Evolutionary conservation across 2,329 filamentous ascomycete genomes (phyloP).

Genomic region (Reticulascus tulasneorum): DNA sequence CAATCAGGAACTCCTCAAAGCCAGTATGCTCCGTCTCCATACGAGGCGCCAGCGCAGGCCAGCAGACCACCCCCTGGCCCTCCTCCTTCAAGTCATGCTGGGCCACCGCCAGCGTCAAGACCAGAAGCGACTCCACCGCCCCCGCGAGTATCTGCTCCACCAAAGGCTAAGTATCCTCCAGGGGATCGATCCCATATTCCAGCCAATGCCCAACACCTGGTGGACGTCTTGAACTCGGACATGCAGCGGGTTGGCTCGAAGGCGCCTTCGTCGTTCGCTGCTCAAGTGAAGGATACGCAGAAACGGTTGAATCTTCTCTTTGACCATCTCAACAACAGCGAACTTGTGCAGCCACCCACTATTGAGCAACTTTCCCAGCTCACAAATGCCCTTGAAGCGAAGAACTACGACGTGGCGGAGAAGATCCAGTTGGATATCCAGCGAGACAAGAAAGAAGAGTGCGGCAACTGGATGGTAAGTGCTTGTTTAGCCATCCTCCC

Average conservation of each 20-base stretch:
- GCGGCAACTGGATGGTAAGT: conserved; percentile 83
- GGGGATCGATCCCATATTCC: conserved; percentile 92
- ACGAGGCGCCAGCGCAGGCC: conserved; percentile 33
- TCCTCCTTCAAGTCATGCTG: conserved; percentile 32
- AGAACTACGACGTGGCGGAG: conserved; percentile 65
- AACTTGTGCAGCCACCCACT: conserved; percentile 78
- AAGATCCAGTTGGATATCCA: conserved; percentile 72
- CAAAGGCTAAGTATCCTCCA: conserved; percentile 67
- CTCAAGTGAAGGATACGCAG: conserved; percentile 89
- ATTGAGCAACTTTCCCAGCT: conserved; percentile 63
- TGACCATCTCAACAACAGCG: conserved; percentile 94
- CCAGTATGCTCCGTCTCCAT: conserved; percentile 60
- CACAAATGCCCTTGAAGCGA: conserved; percentile 61
- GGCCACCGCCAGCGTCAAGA: conserved; percentile 18
- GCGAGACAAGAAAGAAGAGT: conserved; percentile 73
- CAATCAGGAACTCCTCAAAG: conserved; percentile 42
- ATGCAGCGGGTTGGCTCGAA: conserved; percentile 85
- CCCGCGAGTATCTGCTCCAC: conserved; percentile 44
- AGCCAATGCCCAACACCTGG: conserved; percentile 67
- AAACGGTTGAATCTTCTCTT: conserved; percentile 92
- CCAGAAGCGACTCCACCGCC: conserved; percentile 41
- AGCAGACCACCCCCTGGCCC: conserved; percentile 33
- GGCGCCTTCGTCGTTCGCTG: conserved; percentile 80
- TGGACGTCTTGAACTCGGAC: conserved; percentile 75
- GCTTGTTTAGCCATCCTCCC: neutral